Evolutionary conservation across 2,329 filamentous ascomycete species (phyloP), one percentile per base, ranked within the genome.

Genomic region (Cladosporium sp.): DNA sequence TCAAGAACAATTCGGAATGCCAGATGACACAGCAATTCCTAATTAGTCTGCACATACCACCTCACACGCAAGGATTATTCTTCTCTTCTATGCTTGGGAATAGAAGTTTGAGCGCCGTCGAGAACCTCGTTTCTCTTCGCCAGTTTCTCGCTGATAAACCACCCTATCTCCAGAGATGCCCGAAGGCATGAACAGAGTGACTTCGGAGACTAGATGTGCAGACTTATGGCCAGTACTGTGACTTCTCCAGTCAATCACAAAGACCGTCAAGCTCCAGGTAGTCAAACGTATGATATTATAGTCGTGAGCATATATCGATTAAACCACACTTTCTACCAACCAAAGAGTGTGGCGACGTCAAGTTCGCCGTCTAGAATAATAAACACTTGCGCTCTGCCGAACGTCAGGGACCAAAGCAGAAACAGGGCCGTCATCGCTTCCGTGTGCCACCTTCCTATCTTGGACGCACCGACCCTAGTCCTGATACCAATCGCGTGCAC

Each of bases 401-500:
- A 21, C 10, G 40, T n/a, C n/a, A 16, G 40, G n/a, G n/a, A 46
- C 40, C 2, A 16, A 46, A 46, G n/a, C 40, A 46, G 40, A 21
- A 46, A 55, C 52, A 55, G 52, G 52, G 52, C 29, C 52, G 52
- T 55, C 29, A n/a, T 31, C 28, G 52, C 59, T 62, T 62, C 46
- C 59, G 46, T n/a, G 29, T 31, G 44, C 50, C 59, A 62, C 59
- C 59, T 62, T 50, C 59, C 59, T 52, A 35, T 35, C 50, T 23
- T n/a, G 59, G 29, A 33, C 59, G 59, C 12, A 10, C 11, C 26
- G 28, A 50, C 33, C 59, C 46, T 31, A 23, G 29, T 33, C 44
- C 26, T 29, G 59, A 62, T 53, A 52, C 59, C 59, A 62, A 62
- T 62, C 59, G 59, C 59, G 29, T 21, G 44, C 28, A 16, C 29